Percentiles rank a stretch among this genome's conserved stretches.
Evolutionary conservation across 2,329 filamentous ascomycete genomes (phyloP).

Genomic region (Didymella pomorum): DNA sequence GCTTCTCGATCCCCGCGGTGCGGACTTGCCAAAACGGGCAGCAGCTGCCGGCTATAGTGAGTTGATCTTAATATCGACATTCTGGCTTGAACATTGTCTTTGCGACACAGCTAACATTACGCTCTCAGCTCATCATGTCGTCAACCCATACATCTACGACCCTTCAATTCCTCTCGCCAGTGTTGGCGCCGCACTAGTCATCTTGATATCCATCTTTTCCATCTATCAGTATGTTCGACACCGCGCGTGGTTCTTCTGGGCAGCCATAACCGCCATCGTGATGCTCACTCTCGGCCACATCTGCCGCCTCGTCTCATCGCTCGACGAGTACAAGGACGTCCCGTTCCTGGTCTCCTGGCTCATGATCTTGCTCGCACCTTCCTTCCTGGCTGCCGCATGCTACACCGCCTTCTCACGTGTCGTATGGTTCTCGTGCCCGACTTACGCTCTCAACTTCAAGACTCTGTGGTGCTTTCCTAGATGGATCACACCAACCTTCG

Average conservation of each 20-base stretch:
- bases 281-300: conserved; percentile 63
- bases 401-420: conserved; percentile 61
- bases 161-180: conserved; percentile 57
- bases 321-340: conserved; percentile 40
- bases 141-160: conserved; percentile 59
- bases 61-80: conserved; percentile 13
- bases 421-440: conserved; percentile 52
- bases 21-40: conserved; percentile 35
- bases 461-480: conserved; percentile 54
- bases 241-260: conserved; percentile 50
- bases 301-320: conserved; percentile 56
- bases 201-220: conserved; percentile 42
- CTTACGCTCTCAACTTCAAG: conserved; percentile 52
- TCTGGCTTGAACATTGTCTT: not conserved
- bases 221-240: conserved; percentile 48
- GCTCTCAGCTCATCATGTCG: conserved; percentile 25
- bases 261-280: conserved; percentile 41
- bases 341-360: conserved; percentile 55
- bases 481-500: conserved; percentile 59
- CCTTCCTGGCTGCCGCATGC: conserved; percentile 59
- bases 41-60: conserved; percentile 30
- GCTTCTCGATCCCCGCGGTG: conserved; percentile 22
- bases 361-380: conserved; percentile 59
- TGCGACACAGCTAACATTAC: conserved; percentile 10
- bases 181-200: conserved; percentile 54